Evolutionary conservation across 2,329 filamentous ascomycete species (phyloP), one percentile per base, ranked within the genome.

Genomic region (Endothia cerciana): DNA sequence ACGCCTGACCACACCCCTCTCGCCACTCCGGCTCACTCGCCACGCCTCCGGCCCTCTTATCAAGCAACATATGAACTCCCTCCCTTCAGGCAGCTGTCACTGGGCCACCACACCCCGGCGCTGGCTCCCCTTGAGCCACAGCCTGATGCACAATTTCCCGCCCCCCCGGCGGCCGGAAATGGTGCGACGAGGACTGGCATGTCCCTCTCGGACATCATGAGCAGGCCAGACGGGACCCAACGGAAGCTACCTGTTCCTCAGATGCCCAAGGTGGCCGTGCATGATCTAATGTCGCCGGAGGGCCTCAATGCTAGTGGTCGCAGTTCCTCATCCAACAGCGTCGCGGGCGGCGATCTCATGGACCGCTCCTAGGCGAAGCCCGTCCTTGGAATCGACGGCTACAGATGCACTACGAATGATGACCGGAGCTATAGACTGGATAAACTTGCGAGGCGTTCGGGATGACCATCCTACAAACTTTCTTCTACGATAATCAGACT

Each of bases 1-100:
- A 99, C 94, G 1, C 95, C 94, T 13, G 94, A 98, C 74, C 94
- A 97, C 82, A 98, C 95, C n/a, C 94, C 94, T n/a, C 88, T 98
- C 64, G 94, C 94, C 36, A 99, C 94, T 5, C 94, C 94, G 4
- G 94, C 94, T 53, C 95, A 98, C 78, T 97, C 94, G 22, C 95
- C 95, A 61, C 92, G 95, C 53, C 84, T 99, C 71, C 87, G 94
- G 68, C 92, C 94, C 3, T 68, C 67, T 6, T 90, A 91, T 74
- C 87, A 82, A 70, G 89, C 91, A 70, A 85, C 94, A 63, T 80
- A 82, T 72, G 94, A 97, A 77, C 84, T 98, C 63, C 94, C 95
- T 40, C 93, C 92, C 53, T 88, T 99, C 72, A 90, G 95, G 65
- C 85, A 85, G 71, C 76, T 89, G 64, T 83, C 83, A 36, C 76